Base-by-base conservation (phyloP, 2,329 filamentous ascomycete genomes). In the Nemania bipapillata region DNA sequence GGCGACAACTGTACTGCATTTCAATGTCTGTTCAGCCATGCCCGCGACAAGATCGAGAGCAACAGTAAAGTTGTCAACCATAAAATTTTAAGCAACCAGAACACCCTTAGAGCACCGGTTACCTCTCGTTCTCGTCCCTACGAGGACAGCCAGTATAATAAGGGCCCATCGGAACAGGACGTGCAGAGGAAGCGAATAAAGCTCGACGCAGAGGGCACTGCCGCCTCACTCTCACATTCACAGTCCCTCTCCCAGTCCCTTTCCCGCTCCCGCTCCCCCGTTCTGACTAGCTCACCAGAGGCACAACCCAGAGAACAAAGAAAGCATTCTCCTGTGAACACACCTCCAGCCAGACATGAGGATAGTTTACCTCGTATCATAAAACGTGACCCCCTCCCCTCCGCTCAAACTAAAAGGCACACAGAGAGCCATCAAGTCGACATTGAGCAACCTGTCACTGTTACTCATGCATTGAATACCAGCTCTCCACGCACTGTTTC, bases 11-110 rank as follows among this genome's bases (percentile, higher is more conserved):
- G 85, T 73, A 83, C 81, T 8, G 83, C 84, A 17, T 85, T 85
- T 72, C 79, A 83, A 68, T 86, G 85, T 72, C 80, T 86, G 45
- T 86, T 86, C 72, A 82, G 83, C 30, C 83, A 86, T 71, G 77
- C 77, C 37, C 75, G 73, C 22, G 81, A 84, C 32, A 35, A 28
- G 37, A 60, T 32, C 17, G 75, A 67, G 24, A 60, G 75, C 15
- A 58, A 74, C 63, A 56, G 69, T 15, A 68, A 65, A 54, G 42
- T 66, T 28, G 42, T 11, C 59, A 61, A 65, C 8, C 55, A 54
- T 50, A 65, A 69, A 47, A 61, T 58, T 20, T 26, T 58, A 2
- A 45, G 47, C 17, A 32, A 28, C 8, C 50, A 45, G 11, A 49
- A 30, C 49, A 42, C 30, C 26, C 26, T 47, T 4, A 63, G 4